phyloP scores from a whole-genome alignment of 148 eudicot species.

The Rhododendron simsii region DNA sequence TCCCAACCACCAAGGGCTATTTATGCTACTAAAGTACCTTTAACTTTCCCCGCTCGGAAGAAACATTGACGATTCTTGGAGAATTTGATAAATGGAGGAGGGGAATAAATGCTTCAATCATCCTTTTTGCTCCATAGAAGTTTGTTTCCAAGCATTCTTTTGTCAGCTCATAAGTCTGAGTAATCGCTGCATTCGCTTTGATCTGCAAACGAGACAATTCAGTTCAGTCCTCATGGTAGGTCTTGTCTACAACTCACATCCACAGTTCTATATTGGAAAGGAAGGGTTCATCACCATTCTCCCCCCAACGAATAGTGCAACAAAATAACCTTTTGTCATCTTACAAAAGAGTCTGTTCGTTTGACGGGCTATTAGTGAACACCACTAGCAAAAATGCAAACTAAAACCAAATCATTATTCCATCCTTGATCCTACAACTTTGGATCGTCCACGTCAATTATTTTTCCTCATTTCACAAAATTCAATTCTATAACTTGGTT shows the following conservation, averaged over 20 bases:
- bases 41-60: slow-evolving; percentile 33
- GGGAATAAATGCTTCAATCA: slow-evolving; percentile 39
- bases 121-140: slow-evolving; percentile 43
- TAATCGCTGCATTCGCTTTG: not conserved
- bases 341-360: not conserved
- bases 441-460: not conserved
- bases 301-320: not conserved
- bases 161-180: slow-evolving; percentile 30
- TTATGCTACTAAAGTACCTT: slow-evolving; percentile 18
- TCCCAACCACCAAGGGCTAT: not conserved
- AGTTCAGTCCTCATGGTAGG: not conserved
- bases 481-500: not conserved
- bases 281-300: not conserved
- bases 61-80: slow-evolving; percentile 46
- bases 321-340: not conserved
- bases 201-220: not conserved
- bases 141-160: slow-evolving; percentile 42
- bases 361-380: no score
- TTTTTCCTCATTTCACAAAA: no score
- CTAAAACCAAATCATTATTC: not conserved
- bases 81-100: slow-evolving; percentile 49
- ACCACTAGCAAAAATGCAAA: no score
- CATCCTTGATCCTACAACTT: not conserved
- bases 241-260: not conserved
- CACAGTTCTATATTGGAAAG: not conserved